Evolutionary conservation across 768 basidiomycete species (phyloP).

Genomic region (Lactarius psammicola): DNA sequence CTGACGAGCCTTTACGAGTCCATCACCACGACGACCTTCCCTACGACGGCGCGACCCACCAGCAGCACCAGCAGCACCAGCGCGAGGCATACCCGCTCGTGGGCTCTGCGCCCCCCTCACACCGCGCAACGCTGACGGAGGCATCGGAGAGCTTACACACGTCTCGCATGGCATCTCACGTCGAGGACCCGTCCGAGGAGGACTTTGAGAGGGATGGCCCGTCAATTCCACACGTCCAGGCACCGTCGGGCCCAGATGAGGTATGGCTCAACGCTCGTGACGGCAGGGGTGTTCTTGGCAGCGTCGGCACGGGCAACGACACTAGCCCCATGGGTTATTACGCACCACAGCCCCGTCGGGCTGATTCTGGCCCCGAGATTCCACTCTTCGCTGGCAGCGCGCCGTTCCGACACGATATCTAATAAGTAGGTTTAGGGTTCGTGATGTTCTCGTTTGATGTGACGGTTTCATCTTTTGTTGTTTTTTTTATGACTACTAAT

Average conservation of each 20-base stretch:
- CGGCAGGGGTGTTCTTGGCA: not conserved
- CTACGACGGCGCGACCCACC: too few species aligned
- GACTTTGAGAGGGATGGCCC: not conserved
- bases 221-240: not conserved
- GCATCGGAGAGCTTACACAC: not conserved
- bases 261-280: constrained; percentile 12
- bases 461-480: constrained; percentile 7
- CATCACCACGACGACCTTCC: not conserved
- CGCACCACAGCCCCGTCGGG: constrained; percentile 16
- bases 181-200: constrained; percentile 4
- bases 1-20: constrained; percentile 21
- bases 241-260: constrained; percentile 7
- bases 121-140: constrained; percentile 6
- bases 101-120: not conserved
- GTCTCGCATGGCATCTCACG: constrained; percentile 21
- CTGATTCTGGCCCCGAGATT: constrained; percentile 17
- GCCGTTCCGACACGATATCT: constrained; percentile 16
- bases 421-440: not conserved
- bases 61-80: not conserved
- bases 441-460: not conserved
- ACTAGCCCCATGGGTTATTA: not conserved
- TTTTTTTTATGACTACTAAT: constrained; percentile 7
- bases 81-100: not conserved
- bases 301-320: not conserved
- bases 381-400: constrained; percentile 23